Evolutionary conservation across 2,329 filamentous ascomycete genomes (phyloP).

Genomic region (Fusarium secorum): DNA sequence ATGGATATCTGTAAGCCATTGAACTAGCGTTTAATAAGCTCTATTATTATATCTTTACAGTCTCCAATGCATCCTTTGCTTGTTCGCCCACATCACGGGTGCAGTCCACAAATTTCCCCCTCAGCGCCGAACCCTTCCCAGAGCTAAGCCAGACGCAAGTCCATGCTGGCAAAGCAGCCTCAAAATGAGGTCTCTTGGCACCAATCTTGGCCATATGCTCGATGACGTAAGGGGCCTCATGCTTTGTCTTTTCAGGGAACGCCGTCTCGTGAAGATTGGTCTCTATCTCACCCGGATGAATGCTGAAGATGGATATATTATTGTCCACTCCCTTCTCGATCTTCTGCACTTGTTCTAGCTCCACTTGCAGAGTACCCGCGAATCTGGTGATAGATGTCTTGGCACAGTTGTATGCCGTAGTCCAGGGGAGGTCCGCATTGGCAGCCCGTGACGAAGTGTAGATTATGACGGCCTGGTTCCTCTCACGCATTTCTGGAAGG

Average conservation of each 20-base stretch:
- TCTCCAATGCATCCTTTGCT: background rate
- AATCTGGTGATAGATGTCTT: background rate
- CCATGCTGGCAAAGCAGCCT: background rate
- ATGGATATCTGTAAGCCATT: no score
- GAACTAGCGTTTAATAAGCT: background rate
- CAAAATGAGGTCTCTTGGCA: background rate
- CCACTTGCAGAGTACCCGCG: background rate
- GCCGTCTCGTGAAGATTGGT: background rate
- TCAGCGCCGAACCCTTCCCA: background rate
- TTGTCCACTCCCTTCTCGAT: background rate
- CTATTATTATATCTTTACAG: background rate
- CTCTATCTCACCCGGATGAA: background rate
- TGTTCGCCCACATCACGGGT: background rate
- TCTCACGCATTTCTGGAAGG: background rate
- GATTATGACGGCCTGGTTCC: background rate
- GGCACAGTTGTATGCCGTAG: background rate
- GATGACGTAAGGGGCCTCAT: background rate
- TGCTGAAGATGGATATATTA: background rate
- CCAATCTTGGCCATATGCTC: background rate
- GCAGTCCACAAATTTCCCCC: background rate
- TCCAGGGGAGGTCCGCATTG: background rate
- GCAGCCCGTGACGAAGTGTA: background rate
- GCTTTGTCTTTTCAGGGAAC: background rate
- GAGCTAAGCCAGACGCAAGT: background rate
- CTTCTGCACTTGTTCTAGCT: background rate